Evolutionary conservation across 1,284 basidiomycete species (phyloP).

Genomic region (Polyporus tsugae): DNA sequence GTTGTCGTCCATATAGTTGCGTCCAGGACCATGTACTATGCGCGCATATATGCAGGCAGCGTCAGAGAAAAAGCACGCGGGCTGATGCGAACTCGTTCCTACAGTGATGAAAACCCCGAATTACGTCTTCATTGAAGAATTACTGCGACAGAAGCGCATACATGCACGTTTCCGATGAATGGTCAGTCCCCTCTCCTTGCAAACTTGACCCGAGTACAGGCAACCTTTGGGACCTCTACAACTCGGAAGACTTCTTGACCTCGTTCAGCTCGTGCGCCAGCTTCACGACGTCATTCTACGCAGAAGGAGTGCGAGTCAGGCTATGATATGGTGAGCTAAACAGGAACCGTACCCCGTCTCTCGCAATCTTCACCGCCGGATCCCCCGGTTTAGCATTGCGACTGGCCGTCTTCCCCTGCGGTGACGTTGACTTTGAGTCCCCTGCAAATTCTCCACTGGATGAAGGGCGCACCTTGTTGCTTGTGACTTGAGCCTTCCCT

Average conservation of each 20-base stretch:
- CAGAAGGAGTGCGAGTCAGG: background rate
- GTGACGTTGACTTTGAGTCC: background rate
- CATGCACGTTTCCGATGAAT: background rate
- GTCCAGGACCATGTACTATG: background rate
- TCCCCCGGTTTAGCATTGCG: conserved; percentile 48
- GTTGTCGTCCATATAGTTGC: background rate
- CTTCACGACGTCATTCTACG: conserved; percentile 52
- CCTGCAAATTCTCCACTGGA: background rate
- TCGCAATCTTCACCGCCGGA: conserved; percentile 51
- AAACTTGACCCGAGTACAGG: background rate
- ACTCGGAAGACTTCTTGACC: conserved; percentile 39
- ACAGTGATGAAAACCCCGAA: background rate
- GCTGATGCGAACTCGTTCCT: background rate
- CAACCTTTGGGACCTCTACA: background rate
- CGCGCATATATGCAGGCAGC: background rate
- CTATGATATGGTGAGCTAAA: background rate
- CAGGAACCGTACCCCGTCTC: conserved; percentile 43
- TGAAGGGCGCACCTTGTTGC: conserved; percentile 44
- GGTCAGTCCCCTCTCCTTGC: background rate
- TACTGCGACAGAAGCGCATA: background rate
- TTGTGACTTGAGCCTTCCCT: conserved; percentile 47
- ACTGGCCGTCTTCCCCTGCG: conserved; percentile 48
- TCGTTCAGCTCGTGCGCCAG: conserved; percentile 50
- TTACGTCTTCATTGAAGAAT: background rate
- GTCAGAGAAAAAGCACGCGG: background rate